Conservation (phyloP, 1,284 basidiomycete species). For the Cutaneotrichosporon cavernicola region DNA sequence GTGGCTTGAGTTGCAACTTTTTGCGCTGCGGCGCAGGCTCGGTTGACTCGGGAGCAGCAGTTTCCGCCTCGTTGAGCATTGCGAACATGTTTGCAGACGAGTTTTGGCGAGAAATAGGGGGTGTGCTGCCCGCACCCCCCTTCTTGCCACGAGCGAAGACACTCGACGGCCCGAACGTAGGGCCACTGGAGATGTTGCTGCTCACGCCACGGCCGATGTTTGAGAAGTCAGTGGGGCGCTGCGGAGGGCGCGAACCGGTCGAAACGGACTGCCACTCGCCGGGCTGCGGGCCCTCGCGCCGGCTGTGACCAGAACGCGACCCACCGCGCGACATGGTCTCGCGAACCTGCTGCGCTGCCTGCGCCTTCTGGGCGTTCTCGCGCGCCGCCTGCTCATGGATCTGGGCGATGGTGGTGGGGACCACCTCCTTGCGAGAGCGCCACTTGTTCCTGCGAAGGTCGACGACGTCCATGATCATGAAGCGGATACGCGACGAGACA, state of each 20-base stretch:
- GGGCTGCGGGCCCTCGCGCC: constrained; percentile 58
- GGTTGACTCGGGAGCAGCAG: constrained; percentile 41
- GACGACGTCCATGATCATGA: constrained; percentile 91
- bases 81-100: constrained; percentile 85
- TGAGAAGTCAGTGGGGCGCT: constrained; percentile 71
- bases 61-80: constrained; percentile 63
- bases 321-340: constrained; percentile 71
- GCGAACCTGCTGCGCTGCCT: constrained; percentile 57
- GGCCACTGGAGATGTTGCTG: constrained; percentile 70
- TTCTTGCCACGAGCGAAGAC: constrained; percentile 71
- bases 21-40: constrained; percentile 64
- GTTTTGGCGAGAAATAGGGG: constrained; percentile 71
- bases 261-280: constrained; percentile 87
- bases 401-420: constrained; percentile 85
- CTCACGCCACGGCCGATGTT: constrained; percentile 72
- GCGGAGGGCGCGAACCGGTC: constrained; percentile 51
- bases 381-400: constrained; percentile 77
- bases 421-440: constrained; percentile 69
- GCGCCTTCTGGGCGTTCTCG: constrained; percentile 73
- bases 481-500: constrained; percentile 83
- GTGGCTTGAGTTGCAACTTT: constrained; percentile 67
- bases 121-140: constrained; percentile 58
- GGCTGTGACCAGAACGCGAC: constrained; percentile 73
- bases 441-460: constrained; percentile 83
- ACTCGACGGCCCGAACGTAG: constrained; percentile 78